phyloP scores from a whole-genome alignment of 108 stramenopile genomes.

The Fistulifera pelliculosa region DNA sequence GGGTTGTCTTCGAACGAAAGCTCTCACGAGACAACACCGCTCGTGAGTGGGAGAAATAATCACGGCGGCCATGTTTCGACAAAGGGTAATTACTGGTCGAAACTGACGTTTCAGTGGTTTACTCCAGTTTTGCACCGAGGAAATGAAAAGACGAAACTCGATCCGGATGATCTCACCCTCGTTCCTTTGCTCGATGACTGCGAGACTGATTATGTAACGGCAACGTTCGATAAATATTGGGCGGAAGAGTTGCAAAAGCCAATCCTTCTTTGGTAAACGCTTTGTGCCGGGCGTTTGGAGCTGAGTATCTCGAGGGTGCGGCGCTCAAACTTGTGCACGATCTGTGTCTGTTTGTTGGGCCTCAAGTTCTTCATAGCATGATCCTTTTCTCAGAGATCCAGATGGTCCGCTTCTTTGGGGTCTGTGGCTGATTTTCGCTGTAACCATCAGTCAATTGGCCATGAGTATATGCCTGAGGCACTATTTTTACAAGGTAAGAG shows the following conservation, averaged over 20 bases:
- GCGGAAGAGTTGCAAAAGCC: constrained; percentile 26
- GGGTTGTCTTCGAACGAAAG: too few relatives aligned
- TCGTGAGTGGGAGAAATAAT: background rate
- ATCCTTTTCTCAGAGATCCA: constrained; percentile 56
- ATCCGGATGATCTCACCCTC: constrained; percentile 53
- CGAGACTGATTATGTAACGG: constrained; percentile 29
- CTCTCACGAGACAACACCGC: constrained; percentile 1
- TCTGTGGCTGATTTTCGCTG: constrained; percentile 38
- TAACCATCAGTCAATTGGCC: constrained; percentile 61
- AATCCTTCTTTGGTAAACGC: constrained; percentile 42
- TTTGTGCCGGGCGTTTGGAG: constrained; percentile 58
- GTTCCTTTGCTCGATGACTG: constrained; percentile 57
- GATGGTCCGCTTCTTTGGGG: constrained; percentile 47
- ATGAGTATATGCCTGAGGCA: constrained; percentile 82
- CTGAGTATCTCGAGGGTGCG: constrained; percentile 56
- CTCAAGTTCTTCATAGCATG: constrained; percentile 67
- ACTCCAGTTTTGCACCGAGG: constrained; percentile 50
- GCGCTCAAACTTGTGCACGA: constrained; percentile 83
- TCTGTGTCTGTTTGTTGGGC: constrained; percentile 77
- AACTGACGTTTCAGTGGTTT: constrained; percentile 71
- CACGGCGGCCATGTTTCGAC: background rate
- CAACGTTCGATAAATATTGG: constrained; percentile 42
- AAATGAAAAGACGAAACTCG: constrained; percentile 49
- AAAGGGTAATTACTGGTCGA: constrained; percentile 30
- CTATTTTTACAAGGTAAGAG: constrained; percentile 68